Conservation (phyloP, 257 asterid genomes). For the Datura wrightii region DNA sequence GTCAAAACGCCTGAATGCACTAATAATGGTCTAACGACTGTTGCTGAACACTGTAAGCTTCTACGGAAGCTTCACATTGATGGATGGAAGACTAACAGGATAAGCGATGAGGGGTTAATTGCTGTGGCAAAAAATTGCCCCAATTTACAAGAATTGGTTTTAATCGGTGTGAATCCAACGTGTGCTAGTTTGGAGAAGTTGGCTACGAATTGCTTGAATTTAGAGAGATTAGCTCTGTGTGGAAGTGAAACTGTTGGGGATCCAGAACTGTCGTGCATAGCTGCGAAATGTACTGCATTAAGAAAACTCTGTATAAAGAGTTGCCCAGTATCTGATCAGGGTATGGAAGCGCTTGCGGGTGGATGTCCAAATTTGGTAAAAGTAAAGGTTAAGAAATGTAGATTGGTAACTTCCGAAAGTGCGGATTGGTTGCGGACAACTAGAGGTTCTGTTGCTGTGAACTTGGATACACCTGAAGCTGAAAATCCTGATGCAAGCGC, state of each 20-base stretch:
- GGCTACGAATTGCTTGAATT: slow-evolving; percentile 64
- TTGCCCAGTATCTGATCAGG: slow-evolving; percentile 81
- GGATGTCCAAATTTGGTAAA: slow-evolving; percentile 94
- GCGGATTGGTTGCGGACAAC: slow-evolving; percentile 84
- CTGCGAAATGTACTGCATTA: slow-evolving; percentile 71
- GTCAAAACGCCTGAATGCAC: slow-evolving; percentile 89
- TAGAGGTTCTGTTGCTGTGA: slow-evolving; percentile 67
- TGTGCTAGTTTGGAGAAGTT: slow-evolving; percentile 60
- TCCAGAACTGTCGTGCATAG: slow-evolving; percentile 77
- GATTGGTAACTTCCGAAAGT: slow-evolving; percentile 76
- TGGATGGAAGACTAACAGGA: slow-evolving; percentile 90
- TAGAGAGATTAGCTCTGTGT: slow-evolving; percentile 88
- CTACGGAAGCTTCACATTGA: slow-evolving; percentile 79
- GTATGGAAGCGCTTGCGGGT: slow-evolving; percentile 83
- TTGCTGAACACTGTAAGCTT: slow-evolving; percentile 73
- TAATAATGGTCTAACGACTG: slow-evolving; percentile 59
- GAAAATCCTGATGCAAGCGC: slow-evolving; percentile 59
- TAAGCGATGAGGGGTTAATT: slow-evolving; percentile 77
- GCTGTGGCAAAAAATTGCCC: slow-evolving; percentile 74
- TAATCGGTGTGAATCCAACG: slow-evolving; percentile 86
- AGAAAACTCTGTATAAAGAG: slow-evolving; percentile 89
- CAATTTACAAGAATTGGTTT: slow-evolving; percentile 77
- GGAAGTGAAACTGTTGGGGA: slow-evolving; percentile 92
- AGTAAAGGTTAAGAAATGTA: slow-evolving; percentile 92
- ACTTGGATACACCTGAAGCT: slow-evolving; percentile 65